These are phyloP conservation scores for Phoma herbarum DNA, from an alignment of 2,329 filamentous ascomycete species.

Conservation along the genomic window DNA sequence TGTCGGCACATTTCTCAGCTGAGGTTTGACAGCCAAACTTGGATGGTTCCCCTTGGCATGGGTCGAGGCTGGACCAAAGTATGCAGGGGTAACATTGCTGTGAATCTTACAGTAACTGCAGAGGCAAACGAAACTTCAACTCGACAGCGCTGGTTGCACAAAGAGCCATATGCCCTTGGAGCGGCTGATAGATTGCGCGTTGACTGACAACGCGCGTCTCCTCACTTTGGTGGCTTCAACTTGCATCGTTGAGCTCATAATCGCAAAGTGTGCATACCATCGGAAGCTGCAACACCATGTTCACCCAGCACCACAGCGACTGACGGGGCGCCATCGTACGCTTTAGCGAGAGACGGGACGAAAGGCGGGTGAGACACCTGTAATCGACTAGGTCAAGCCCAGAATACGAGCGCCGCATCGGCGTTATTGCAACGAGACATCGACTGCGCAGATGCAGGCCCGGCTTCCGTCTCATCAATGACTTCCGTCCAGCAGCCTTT, in stretches of 20 bases:
- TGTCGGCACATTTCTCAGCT: slow-evolving; percentile 8
- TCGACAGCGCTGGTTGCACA: not conserved
- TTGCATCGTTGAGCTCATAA: not conserved
- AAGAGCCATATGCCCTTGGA: not conserved
- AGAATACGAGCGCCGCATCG: not conserved
- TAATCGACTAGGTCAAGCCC: not conserved
- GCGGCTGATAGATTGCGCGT: not conserved
- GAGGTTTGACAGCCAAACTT: not conserved
- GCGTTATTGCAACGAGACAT: not conserved
- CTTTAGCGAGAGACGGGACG: not conserved
- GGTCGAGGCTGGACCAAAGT: not conserved
- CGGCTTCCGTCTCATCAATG: not conserved
- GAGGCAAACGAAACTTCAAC: not conserved
- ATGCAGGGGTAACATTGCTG: not conserved
- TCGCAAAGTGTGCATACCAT: not conserved
- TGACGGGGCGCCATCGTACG: not conserved
- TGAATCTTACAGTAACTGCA: not conserved
- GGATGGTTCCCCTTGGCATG: not conserved
- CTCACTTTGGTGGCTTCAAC: too few species aligned
- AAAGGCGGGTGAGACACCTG: not conserved
- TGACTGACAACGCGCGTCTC: not conserved
- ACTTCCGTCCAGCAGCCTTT: not conserved
- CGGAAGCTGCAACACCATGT: not conserved
- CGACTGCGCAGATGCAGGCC: not conserved
- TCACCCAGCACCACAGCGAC: not conserved